Percentiles rank a stretch among this genome's conserved stretches.
Evolutionary conservation across 306 rosid genomes (phyloP).

Genomic region (Quercus ilex): DNA sequence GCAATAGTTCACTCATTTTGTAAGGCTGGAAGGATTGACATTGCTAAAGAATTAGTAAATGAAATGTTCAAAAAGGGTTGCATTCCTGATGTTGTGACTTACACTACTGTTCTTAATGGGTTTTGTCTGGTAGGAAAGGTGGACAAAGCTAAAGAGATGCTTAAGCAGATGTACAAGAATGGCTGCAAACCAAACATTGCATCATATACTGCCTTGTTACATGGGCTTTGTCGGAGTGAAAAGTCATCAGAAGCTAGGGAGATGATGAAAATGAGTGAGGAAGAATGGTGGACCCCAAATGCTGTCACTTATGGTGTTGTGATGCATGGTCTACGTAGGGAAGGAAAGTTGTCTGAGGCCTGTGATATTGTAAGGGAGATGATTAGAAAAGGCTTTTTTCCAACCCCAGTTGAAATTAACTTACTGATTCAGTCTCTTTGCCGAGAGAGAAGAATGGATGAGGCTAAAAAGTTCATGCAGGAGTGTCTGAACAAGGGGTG

Average conservation of each 20-base stretch:
- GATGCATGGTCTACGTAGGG: constrained; percentile 78
- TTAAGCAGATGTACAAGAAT: constrained; percentile 79
- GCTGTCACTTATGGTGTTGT: constrained; percentile 69
- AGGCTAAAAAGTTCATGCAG: constrained; percentile 70
- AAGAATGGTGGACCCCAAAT: constrained; percentile 87
- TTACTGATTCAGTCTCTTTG: constrained; percentile 64
- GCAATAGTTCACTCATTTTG: constrained; percentile 80
- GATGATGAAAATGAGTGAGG: constrained; percentile 70
- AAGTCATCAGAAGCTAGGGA: constrained; percentile 75
- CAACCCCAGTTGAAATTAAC: constrained; percentile 78
- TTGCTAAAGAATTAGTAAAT: constrained; percentile 64
- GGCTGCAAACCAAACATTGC: constrained; percentile 82
- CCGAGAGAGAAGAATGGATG: constrained; percentile 48
- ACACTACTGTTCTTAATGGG: constrained; percentile 69
- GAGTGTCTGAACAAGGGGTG: constrained; percentile 73
- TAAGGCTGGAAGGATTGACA: constrained; percentile 57
- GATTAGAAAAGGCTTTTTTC: constrained; percentile 64
- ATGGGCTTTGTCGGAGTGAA: constrained; percentile 74
- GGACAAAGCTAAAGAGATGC: constrained; percentile 82
- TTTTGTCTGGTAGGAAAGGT: constrained; percentile 68
- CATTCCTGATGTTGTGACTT: constrained; percentile 85
- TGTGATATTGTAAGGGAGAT: constrained; percentile 65
- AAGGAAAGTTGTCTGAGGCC: constrained; percentile 75
- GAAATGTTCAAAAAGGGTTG: constrained; percentile 70
- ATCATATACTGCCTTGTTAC: constrained; percentile 70